Percentiles rank a stretch among this genome's conserved stretches.
Conservation (phyloP, 768 basidiomycete genomes). For the Suillus cothurnatus region DNA sequence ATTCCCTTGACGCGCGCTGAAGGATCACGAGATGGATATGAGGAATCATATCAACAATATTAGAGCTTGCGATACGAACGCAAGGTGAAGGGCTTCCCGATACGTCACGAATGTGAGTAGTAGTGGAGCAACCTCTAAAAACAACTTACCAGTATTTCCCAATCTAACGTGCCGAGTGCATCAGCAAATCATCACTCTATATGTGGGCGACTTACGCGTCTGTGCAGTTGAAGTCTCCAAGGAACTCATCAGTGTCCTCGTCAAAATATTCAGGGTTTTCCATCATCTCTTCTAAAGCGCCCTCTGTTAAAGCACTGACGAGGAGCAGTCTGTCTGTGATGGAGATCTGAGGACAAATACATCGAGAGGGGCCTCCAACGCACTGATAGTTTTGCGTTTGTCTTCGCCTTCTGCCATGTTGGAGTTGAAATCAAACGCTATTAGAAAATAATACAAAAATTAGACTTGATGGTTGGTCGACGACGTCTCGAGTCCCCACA, state of each 20-base stretch:
- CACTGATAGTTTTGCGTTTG: conserved; percentile 22
- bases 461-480: neutral
- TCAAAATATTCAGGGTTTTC: conserved; percentile 22
- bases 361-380: conserved; percentile 3
- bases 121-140: conserved; percentile 2
- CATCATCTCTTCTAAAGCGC: conserved; percentile 30
- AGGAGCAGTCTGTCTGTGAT: conserved; percentile 28
- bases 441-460: neutral
- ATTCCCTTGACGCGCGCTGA: neutral
- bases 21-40: neutral
- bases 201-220: conserved; percentile 26
- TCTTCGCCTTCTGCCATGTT: conserved; percentile 21
- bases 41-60: neutral
- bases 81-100: conserved; percentile 32
- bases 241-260: conserved; percentile 13
- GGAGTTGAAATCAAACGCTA: neutral
- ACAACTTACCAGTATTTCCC: conserved; percentile 33
- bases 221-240: conserved; percentile 35
- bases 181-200: neutral
- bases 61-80: conserved; percentile 23
- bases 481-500: neutral
- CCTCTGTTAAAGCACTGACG: conserved; percentile 24
- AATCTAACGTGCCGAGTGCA: conserved; percentile 15
- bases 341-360: neutral
- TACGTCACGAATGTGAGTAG: neutral